Evolutionary conservation across 2,329 filamentous ascomycete genomes (phyloP).

Genomic region (Aureobasidium sp.): DNA sequence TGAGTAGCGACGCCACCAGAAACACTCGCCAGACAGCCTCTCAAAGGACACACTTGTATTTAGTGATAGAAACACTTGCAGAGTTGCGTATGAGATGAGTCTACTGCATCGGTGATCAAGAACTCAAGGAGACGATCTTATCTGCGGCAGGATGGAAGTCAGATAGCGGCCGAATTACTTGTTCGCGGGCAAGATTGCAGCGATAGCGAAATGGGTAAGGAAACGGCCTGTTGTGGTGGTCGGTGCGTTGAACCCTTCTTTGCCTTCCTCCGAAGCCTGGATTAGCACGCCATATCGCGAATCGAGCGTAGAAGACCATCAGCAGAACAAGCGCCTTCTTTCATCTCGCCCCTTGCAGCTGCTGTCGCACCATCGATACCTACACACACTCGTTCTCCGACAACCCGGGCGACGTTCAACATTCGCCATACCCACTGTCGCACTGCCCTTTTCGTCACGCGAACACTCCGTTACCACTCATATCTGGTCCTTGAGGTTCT

Average conservation of each 20-base stretch:
- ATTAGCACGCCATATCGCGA: conserved; percentile 10
- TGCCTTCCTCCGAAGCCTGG: neutral
- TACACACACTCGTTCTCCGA: conserved; percentile 7
- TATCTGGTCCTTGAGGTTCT: neutral
- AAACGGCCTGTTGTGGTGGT: neutral
- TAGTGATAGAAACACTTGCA: neutral
- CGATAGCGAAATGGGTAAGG: neutral
- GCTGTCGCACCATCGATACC: conserved; percentile 4
- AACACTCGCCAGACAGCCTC: neutral
- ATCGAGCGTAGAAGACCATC: neutral
- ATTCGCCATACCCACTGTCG: neutral
- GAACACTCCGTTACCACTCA: neutral
- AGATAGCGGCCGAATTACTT: neutral
- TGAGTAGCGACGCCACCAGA: neutral
- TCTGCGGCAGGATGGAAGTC: neutral
- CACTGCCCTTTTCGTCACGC: neutral
- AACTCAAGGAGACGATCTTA: no score
- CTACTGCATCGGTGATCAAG: no score
- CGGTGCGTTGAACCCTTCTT: conserved; percentile 3
- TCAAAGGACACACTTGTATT: neutral
- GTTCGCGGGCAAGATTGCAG: neutral
- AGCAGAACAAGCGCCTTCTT: neutral
- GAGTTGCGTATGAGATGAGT: no score
- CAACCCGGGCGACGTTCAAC: neutral
- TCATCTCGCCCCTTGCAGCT: conserved; percentile 6